Evolutionary conservation across 83 land plant species (phyloP).

Genomic region (Thuja plicata): DNA sequence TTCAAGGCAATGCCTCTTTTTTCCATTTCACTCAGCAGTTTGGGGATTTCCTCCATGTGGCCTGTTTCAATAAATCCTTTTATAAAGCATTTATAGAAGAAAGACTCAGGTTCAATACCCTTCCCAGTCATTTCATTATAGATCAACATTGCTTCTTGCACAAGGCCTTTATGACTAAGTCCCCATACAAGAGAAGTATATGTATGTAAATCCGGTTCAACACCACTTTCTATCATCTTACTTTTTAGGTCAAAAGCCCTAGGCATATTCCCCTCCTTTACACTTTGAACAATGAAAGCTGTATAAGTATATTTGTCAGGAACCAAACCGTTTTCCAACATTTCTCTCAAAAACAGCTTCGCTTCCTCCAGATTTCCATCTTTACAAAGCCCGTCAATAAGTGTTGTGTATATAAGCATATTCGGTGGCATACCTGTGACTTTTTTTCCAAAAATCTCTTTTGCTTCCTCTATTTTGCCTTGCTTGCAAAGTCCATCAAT

Average conservation of each 20-base stretch:
- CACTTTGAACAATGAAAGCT: constrained; percentile 38
- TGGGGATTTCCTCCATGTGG: constrained; percentile 28
- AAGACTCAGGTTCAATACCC: constrained; percentile 34
- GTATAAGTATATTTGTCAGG: constrained; percentile 46
- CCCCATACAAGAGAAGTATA: constrained; percentile 49
- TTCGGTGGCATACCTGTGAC: constrained; percentile 37
- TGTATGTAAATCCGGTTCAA: constrained; percentile 47
- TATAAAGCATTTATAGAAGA: constrained; percentile 34
- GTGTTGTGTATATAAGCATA: constrained; percentile 32
- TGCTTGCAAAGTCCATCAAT: constrained; percentile 56
- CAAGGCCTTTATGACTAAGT: constrained; percentile 23
- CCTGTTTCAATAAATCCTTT: constrained; percentile 29
- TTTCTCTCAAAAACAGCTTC: constrained; percentile 40
- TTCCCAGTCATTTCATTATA: constrained; percentile 45
- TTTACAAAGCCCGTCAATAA: constrained; percentile 57
- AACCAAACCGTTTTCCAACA: constrained; percentile 31
- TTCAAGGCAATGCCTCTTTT: constrained; percentile 19
- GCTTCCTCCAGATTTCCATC: constrained; percentile 32
- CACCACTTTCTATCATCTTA: constrained; percentile 37
- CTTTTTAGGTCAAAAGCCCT: constrained; percentile 34
- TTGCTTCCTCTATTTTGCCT: constrained; percentile 44
- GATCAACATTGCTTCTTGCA: constrained; percentile 32
- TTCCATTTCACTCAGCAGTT: constrained; percentile 39
- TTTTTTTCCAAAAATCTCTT: constrained; percentile 25
- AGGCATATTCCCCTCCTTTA: constrained; percentile 39